A percentile compares a stretch with the other conserved stretches of the same genome.
Conservation (phyloP, 352 stramenopile species). For the Phytophthora cactorum region DNA sequence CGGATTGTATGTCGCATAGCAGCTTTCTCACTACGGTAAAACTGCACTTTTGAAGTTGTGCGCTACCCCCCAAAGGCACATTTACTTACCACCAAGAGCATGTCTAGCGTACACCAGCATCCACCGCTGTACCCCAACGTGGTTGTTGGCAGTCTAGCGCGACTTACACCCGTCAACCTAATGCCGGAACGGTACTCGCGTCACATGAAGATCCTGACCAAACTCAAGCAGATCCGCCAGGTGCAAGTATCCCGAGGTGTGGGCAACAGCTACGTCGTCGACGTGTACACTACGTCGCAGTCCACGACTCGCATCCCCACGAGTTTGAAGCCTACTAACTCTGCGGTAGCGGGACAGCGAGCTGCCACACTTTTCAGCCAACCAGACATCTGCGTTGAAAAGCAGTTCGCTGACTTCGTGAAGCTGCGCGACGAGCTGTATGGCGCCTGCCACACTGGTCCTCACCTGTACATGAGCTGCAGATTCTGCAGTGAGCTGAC, state of each 20-base stretch:
- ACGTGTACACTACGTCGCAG: conserved; percentile 37
- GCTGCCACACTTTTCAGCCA: conserved; percentile 14
- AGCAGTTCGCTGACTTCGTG: conserved; percentile 43
- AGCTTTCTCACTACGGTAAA: too few species aligned
- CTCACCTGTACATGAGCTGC: conserved; percentile 38
- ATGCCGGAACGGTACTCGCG: conserved; percentile 40
- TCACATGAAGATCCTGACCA: conserved; percentile 38
- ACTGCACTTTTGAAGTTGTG: conserved; percentile 27
- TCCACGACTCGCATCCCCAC: conserved; percentile 36
- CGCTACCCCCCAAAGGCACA: neutral
- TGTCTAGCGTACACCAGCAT: conserved; percentile 12
- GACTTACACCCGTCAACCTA: conserved; percentile 21
- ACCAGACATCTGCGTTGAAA: conserved; percentile 27
- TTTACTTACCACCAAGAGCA: neutral
- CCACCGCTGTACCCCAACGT: conserved; percentile 5
- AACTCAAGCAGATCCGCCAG: conserved; percentile 36
- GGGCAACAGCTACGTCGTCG: conserved; percentile 23
- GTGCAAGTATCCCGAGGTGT: conserved; percentile 24
- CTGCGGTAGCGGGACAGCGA: conserved; percentile 3
- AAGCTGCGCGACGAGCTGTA: conserved; percentile 48
- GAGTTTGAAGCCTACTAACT: conserved; percentile 14
- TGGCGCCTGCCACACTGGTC: conserved; percentile 32
- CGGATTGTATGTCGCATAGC: too few species aligned
- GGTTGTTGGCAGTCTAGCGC: conserved; percentile 9
- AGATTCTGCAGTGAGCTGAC: conserved; percentile 50